phyloP scores from a whole-genome alignment of 495 filamentous ascomycete genomes.

The Delitschia confertaspora region DNA sequence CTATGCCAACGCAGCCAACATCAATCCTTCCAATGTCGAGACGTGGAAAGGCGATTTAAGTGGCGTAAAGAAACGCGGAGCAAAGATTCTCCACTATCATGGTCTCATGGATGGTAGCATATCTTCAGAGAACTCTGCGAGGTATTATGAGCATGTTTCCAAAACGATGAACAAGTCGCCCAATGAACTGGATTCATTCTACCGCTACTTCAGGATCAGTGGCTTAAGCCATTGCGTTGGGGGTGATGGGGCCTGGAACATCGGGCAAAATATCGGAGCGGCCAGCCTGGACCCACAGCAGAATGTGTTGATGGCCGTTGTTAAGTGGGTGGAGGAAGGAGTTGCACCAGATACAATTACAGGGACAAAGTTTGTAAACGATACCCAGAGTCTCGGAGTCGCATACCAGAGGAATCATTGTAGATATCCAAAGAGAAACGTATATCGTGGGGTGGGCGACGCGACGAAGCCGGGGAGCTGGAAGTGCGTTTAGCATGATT shows the following conservation, averaged over 20 bases:
- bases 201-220: constrained; percentile 52
- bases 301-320: constrained; percentile 40
- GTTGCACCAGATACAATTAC: constrained; percentile 40
- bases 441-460: constrained; percentile 39
- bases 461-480: constrained; percentile 25
- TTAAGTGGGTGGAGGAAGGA: constrained; percentile 53
- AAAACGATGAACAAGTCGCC: constrained; percentile 39
- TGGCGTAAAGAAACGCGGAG: constrained; percentile 24
- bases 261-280: constrained; percentile 40
- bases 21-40: constrained; percentile 41
- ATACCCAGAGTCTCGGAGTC: constrained; percentile 8
- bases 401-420: constrained; percentile 16
- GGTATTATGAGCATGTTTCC: constrained; percentile 37
- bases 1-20: constrained; percentile 23
- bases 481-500: constrained; percentile 47
- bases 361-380: constrained; percentile 18
- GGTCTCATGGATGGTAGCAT: constrained; percentile 29
- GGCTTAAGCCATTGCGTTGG: constrained; percentile 47
- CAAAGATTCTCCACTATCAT: constrained; percentile 32
- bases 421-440: constrained; percentile 18
- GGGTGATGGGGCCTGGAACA: constrained; percentile 47
- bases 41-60: constrained; percentile 40
- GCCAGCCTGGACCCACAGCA: constrained; percentile 6
- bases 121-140: constrained; percentile 19
- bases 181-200: constrained; percentile 45